Percentiles rank a stretch among this genome's conserved stretches.
phyloP scores from a whole-genome alignment of 441 rosid genomes.

The Erysimum cheiri region DNA sequence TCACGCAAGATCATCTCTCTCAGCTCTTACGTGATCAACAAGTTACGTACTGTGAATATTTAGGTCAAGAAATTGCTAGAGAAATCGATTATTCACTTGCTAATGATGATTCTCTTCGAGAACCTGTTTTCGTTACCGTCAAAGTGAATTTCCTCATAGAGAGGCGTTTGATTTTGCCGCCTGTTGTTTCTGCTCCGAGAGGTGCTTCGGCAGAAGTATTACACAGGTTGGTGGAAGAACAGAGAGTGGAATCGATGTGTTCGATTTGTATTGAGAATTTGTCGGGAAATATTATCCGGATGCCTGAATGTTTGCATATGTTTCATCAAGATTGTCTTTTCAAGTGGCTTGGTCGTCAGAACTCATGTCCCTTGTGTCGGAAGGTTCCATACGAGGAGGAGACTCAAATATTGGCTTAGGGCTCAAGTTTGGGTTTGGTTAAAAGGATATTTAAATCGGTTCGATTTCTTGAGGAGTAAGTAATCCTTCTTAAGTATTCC shows the following conservation, averaged over 20 bases:
- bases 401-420: background rate
- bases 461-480: background rate
- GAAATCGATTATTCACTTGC: background rate
- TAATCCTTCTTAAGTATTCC: background rate
- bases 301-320: constrained; percentile 20
- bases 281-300: background rate
- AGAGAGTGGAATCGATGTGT: constrained; percentile 1
- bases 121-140: background rate
- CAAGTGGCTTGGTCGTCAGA: constrained; percentile 24
- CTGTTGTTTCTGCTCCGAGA: background rate
- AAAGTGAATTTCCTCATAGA: background rate
- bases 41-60: background rate
- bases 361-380: constrained; percentile 35
- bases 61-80: background rate
- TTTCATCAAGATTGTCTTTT: constrained; percentile 30
- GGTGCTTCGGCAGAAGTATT: constrained; percentile 9
- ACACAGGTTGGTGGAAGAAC: constrained; percentile 11
- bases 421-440: background rate
- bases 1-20: background rate
- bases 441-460: background rate
- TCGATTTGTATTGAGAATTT: constrained; percentile 23
- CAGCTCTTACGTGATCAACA: constrained; percentile 11
- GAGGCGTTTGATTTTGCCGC: background rate
- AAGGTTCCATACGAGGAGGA: constrained; percentile 1
- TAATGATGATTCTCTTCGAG: background rate